Evolutionary conservation across 768 basidiomycete genomes (phyloP).

Genomic region (Trametes villosa): DNA sequence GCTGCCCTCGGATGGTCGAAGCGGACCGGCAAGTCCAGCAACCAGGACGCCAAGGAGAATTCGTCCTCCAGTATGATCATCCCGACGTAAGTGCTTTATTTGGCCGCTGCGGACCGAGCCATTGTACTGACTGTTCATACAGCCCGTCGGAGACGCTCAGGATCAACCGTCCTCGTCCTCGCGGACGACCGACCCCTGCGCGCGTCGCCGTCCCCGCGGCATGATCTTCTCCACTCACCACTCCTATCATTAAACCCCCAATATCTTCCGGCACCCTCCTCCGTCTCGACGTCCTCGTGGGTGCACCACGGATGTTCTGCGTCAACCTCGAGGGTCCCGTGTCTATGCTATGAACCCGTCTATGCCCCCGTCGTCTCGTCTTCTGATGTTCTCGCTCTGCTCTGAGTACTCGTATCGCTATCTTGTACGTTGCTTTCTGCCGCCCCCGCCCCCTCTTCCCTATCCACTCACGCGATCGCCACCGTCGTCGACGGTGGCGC

Average conservation of each 20-base stretch:
- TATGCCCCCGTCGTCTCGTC: slow-evolving; percentile 31
- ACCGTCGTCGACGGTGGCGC: neutral
- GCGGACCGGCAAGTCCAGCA: slow-evolving; percentile 52
- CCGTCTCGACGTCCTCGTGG: slow-evolving; percentile 1
- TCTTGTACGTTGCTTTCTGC: slow-evolving; percentile 12
- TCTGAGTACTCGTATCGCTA: slow-evolving; percentile 4
- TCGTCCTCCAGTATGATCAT: slow-evolving; percentile 46
- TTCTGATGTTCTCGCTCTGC: slow-evolving; percentile 20
- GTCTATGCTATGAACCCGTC: slow-evolving; percentile 39
- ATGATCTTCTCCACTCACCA: slow-evolving; percentile 21
- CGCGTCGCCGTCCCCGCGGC: slow-evolving; percentile 33
- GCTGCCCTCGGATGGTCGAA: slow-evolving; percentile 67
- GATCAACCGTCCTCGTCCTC: slow-evolving; percentile 51
- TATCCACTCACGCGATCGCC: neutral
- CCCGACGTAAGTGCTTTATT: slow-evolving; percentile 52
- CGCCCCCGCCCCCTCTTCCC: neutral
- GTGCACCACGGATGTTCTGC: slow-evolving; percentile 4
- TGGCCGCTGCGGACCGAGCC: neutral
- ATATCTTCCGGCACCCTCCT: neutral
- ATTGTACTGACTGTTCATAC: neutral
- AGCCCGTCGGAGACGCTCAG: slow-evolving; percentile 48
- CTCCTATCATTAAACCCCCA: slow-evolving; percentile 1
- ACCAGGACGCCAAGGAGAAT: slow-evolving; percentile 50
- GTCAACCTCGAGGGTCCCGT: neutral
- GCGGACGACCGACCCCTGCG: slow-evolving; percentile 44